Percentiles rank a stretch among this genome's conserved stretches.
phyloP scores from a whole-genome alignment of 768 basidiomycete genomes.

The Ephemerocybe angulata region DNA sequence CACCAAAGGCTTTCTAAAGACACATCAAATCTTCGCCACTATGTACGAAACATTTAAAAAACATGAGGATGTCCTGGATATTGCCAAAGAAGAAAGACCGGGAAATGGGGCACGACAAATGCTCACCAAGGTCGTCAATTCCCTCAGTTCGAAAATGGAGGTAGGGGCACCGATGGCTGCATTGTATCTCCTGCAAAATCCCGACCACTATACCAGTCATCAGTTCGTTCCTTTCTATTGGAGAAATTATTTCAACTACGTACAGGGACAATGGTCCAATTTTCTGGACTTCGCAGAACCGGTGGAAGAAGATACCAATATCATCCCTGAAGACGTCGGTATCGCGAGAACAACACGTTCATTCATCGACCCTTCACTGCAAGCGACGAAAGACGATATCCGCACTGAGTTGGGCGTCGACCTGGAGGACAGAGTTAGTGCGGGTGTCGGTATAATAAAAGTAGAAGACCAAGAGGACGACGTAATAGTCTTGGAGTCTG shows the following conservation, averaged over 20 bases:
- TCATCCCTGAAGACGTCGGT: neutral
- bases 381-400: conserved; percentile 21
- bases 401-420: conserved; percentile 2
- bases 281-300: neutral
- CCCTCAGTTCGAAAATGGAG: neutral
- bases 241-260: neutral
- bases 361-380: conserved; percentile 11
- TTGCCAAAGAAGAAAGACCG: neutral
- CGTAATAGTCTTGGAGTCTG: too few relatives aligned
- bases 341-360: neutral
- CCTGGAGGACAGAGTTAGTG: neutral
- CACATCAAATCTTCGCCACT: conserved; percentile 19
- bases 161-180: neutral
- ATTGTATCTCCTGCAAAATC: neutral
- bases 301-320: neutral
- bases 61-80: neutral
- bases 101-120: neutral
- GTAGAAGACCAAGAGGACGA: neutral
- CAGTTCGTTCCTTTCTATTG: conserved; percentile 1
- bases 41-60: neutral
- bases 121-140: neutral
- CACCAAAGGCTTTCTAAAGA: conserved; percentile 31
- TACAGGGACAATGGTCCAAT: neutral
- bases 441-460: neutral
- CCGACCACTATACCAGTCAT: neutral